Evolutionary conservation across 73 alveolate species (phyloP).

Genomic region (Tetrahymena thermophila): DNA sequence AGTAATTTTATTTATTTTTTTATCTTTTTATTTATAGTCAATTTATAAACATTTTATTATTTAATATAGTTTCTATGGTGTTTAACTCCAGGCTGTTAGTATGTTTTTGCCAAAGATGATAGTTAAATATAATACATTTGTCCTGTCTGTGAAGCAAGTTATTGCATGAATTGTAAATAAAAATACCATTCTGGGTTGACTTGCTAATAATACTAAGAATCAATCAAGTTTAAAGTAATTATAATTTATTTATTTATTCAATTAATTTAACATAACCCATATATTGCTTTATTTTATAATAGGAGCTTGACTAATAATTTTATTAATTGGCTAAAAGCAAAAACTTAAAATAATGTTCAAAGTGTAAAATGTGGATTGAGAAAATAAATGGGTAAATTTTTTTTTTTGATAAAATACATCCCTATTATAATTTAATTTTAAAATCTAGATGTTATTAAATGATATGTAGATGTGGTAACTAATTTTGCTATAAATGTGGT

Average conservation of each 20-base stretch:
- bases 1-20: not conserved
- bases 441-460: not conserved
- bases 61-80: not conserved
- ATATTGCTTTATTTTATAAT: not conserved
- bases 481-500: not conserved
- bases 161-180: not conserved
- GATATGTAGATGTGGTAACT: not conserved
- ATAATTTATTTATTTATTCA: not conserved
- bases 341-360: not conserved
- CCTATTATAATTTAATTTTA: not conserved
- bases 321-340: not conserved
- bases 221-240: not conserved
- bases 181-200: not conserved
- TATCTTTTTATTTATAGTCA: not conserved
- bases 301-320: not conserved
- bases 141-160: not conserved
- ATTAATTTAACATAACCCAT: not conserved
- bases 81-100: not conserved
- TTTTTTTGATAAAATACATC: not conserved
- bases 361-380: not conserved
- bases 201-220: not conserved
- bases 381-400: not conserved
- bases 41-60: not conserved
- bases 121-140: not conserved
- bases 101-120: not conserved